phyloP scores from a whole-genome alignment of 2,329 filamentous ascomycete species.

The Penicillium concentricum region DNA sequence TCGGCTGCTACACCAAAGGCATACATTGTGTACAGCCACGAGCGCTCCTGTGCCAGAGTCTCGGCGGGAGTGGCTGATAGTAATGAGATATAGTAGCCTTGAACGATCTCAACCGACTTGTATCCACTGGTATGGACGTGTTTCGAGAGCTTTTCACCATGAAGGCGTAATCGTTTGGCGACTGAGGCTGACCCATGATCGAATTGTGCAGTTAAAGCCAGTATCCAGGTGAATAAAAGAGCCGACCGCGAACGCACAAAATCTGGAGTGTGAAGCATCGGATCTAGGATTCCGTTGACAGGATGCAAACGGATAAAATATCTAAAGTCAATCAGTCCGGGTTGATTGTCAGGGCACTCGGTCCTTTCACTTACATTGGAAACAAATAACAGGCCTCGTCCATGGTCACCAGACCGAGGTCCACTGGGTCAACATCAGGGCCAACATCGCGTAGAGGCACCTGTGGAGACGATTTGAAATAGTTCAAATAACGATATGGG shows the following conservation, averaged over 20 bases:
- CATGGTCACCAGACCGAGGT: conserved; percentile 30
- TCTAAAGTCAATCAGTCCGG: conserved; percentile 8
- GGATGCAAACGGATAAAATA: conserved; percentile 31
- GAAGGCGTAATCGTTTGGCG: conserved; percentile 26
- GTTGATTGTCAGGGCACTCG: no score
- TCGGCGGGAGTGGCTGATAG: conserved; percentile 29
- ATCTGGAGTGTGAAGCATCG: conserved; percentile 27
- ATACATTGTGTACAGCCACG: conserved; percentile 33
- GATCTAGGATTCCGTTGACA: conserved; percentile 33
- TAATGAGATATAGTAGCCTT: conserved; percentile 34
- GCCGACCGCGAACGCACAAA: conserved; percentile 29
- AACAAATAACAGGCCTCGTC: conserved; percentile 28
- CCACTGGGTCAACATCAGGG: conserved; percentile 30
- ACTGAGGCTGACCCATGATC: conserved; percentile 21
- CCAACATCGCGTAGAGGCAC: conserved; percentile 22
- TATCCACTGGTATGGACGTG: conserved; percentile 29
- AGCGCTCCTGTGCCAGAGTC: conserved; percentile 27
- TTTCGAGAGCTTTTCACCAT: conserved; percentile 30
- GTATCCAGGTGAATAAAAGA: conserved; percentile 33
- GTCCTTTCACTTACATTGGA: no score
- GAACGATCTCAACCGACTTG: conserved; percentile 33
- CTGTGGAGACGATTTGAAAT: conserved; percentile 19
- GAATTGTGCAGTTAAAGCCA: conserved; percentile 32
- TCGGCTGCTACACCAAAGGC: conserved; percentile 30
- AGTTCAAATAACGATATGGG: conserved; percentile 18